Conservation (phyloP, 306 rosid species). For the Cucumis cinereus region DNA sequence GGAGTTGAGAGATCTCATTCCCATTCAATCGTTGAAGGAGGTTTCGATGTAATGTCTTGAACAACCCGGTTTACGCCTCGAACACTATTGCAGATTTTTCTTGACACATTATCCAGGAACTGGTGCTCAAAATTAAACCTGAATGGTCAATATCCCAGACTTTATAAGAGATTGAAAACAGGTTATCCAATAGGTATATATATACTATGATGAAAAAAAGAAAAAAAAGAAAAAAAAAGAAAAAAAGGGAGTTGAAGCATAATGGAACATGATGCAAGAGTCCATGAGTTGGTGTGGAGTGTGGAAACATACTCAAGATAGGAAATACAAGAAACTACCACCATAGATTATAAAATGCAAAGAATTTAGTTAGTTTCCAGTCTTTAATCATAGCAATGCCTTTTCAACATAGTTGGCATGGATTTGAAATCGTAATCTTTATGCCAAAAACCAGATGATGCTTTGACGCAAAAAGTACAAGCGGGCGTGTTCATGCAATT, state of each 20-base stretch:
- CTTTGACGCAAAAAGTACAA: too few relatives aligned
- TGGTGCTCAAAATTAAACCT: slow-evolving; percentile 85
- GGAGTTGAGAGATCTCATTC: slow-evolving; percentile 25
- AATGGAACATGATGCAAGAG: too few relatives aligned
- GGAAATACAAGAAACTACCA: background rate
- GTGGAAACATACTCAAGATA: background rate
- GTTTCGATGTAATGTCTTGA: slow-evolving; percentile 92
- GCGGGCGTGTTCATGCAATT: too few relatives aligned
- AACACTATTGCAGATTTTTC: slow-evolving; percentile 79
- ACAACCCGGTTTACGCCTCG: slow-evolving; percentile 86
- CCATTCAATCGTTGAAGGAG: slow-evolving; percentile 97
- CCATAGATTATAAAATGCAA: background rate
- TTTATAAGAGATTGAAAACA: background rate
- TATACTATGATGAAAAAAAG: background rate
- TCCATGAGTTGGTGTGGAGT: background rate
- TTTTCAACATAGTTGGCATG: too few relatives aligned
- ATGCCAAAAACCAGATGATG: too few relatives aligned
- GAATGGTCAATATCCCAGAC: slow-evolving; percentile 7
- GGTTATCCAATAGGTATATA: background rate
- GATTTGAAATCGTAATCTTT: too few relatives aligned
- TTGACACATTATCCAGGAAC: slow-evolving; percentile 62
- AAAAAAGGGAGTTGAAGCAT: too few relatives aligned
- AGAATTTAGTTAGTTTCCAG: background rate
- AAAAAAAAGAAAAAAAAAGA: too few relatives aligned
- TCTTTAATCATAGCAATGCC: too few relatives aligned